Evolutionary conservation across 2,329 filamentous ascomycete species (phyloP).

Genomic region (Sporothrix dimorphospora): DNA sequence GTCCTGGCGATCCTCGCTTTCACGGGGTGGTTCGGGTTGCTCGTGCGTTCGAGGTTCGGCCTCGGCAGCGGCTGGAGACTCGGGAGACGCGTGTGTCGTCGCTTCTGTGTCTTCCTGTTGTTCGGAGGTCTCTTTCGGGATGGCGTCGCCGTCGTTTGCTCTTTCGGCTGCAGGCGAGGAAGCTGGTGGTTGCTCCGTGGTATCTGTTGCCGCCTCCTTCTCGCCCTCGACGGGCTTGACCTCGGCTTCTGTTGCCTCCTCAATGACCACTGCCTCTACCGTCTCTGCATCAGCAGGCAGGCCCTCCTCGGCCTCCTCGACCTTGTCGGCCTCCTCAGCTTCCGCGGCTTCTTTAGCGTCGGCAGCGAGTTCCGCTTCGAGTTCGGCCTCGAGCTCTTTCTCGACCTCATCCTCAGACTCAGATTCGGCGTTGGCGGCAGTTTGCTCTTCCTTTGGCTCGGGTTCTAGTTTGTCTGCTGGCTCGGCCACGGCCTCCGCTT

Average conservation of each 20-base stretch:
- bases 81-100: background rate
- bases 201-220: background rate
- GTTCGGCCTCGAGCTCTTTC: constrained; percentile 7
- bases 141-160: background rate
- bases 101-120: background rate
- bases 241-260: background rate
- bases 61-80: background rate
- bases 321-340: background rate
- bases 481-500: constrained; percentile 2
- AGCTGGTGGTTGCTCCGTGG: background rate
- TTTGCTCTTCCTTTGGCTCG: background rate
- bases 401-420: constrained; percentile 24
- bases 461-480: constrained; percentile 6
- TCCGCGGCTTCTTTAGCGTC: constrained; percentile 13
- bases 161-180: too few species aligned
- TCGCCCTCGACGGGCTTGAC: background rate
- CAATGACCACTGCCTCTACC: background rate
- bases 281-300: background rate
- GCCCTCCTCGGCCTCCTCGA: background rate
- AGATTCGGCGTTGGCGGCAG: background rate
- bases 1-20: background rate
- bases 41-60: background rate
- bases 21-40: background rate
- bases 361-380: constrained; percentile 7
- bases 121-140: background rate